Conservation (phyloP, 257 asterid species). For the Solanum sejunctum region DNA sequence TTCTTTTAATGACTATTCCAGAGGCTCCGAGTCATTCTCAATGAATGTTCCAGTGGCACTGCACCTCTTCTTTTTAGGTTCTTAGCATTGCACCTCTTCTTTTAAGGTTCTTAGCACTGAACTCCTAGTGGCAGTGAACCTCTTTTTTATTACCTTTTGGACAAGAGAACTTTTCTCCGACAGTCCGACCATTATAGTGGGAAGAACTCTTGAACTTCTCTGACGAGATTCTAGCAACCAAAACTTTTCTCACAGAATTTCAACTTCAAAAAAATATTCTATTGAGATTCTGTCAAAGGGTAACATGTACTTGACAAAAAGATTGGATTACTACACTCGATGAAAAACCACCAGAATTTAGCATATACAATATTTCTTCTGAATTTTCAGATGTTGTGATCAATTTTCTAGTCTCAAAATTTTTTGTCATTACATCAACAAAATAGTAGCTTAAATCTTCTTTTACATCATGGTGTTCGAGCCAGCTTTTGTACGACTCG, state of each 20-base stretch:
- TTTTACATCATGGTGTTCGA: not conserved
- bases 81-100: not conserved
- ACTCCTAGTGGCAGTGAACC: not conserved
- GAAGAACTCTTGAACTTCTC: not conserved
- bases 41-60: not conserved
- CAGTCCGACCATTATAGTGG: not conserved
- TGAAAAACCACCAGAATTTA: not conserved
- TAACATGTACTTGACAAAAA: not conserved
- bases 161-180: not conserved
- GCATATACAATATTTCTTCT: not conserved
- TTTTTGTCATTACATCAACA: not conserved
- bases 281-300: not conserved
- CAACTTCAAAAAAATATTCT: not conserved
- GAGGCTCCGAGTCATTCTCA: not conserved
- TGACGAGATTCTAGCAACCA: not conserved
- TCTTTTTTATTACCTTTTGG: not conserved
- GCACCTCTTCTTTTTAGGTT: not conserved
- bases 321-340: not conserved
- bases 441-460: not conserved
- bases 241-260: not conserved
- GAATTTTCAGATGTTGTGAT: not conserved
- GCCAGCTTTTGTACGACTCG: not conserved
- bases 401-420: not conserved
- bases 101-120: not conserved
- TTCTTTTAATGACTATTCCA: not conserved